Percentiles rank a stretch among this genome's conserved stretches.
Conservation (phyloP, 108 stramenopile genomes). For the Craspedostauros australis region DNA sequence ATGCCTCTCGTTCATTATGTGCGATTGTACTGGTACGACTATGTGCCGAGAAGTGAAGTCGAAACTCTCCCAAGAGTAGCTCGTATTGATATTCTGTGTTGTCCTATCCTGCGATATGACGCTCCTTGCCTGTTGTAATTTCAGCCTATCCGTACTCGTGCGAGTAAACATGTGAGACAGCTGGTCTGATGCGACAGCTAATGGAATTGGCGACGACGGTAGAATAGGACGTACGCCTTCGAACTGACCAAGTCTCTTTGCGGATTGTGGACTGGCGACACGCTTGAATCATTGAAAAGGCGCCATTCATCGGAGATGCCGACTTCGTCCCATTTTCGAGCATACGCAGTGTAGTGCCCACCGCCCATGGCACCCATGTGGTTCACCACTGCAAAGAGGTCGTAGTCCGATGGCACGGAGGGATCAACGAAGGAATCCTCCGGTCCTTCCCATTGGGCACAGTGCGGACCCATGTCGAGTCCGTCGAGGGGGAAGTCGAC, state of each 20-base stretch:
- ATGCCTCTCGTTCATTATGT: too few relatives aligned
- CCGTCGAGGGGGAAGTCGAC: slow-evolving; percentile 87
- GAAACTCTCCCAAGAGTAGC: too few relatives aligned
- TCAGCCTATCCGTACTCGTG: too few relatives aligned
- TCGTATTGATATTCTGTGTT: too few relatives aligned
- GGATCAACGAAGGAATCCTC: slow-evolving; percentile 37
- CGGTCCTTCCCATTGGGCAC: slow-evolving; percentile 6
- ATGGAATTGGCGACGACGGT: slow-evolving; percentile 44
- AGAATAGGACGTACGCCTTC: slow-evolving; percentile 77
- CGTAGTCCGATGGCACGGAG: slow-evolving; percentile 72
- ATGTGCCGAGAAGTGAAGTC: too few relatives aligned
- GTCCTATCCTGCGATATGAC: too few relatives aligned
- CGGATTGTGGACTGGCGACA: slow-evolving; percentile 10
- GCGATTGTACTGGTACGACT: too few relatives aligned
- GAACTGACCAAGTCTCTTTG: slow-evolving; percentile 44
- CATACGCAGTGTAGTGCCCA: slow-evolving; percentile 94
- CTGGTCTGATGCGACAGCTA: too few relatives aligned
- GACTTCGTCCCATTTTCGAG: slow-evolving; percentile 62
- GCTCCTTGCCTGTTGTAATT: too few relatives aligned
- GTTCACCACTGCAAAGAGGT: slow-evolving; percentile 93
- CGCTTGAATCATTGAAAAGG: slow-evolving; percentile 74
- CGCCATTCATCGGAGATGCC: slow-evolving; percentile 45
- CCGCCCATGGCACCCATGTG: slow-evolving; percentile 95
- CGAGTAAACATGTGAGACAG: too few relatives aligned
- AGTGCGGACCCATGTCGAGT: slow-evolving; percentile 62